Conservation (phyloP, 73 alveolate genomes). For the Paramecium caudatum region DNA sequence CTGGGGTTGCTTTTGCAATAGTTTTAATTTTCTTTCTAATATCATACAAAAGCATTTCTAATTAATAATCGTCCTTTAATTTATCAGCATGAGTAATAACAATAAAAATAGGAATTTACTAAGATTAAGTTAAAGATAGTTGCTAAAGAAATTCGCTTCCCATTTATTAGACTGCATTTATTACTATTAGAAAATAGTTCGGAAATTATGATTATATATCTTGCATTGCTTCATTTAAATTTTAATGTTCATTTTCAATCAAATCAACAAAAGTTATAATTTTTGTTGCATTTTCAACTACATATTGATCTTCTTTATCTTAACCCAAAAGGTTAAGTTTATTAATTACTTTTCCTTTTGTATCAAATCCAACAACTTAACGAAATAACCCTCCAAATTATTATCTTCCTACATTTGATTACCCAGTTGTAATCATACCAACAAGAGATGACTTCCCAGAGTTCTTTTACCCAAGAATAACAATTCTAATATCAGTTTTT, state of each 20-base stretch:
- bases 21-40: slow-evolving; percentile 71
- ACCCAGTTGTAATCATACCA: slow-evolving; percentile 93
- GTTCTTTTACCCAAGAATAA: slow-evolving; percentile 90
- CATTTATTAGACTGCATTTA: slow-evolving; percentile 87
- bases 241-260: slow-evolving; percentile 90
- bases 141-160: slow-evolving; percentile 84
- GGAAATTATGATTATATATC: slow-evolving; percentile 90
- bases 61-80: slow-evolving; percentile 68
- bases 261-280: slow-evolving; percentile 94
- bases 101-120: slow-evolving; percentile 91
- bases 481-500: slow-evolving; percentile 89
- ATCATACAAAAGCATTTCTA: slow-evolving; percentile 44
- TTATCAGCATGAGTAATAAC: slow-evolving; percentile 91
- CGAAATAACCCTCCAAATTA: slow-evolving; percentile 89
- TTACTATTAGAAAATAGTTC: slow-evolving; percentile 89
- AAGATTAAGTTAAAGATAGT: slow-evolving; percentile 82
- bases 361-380: slow-evolving; percentile 95
- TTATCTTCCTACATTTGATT: slow-evolving; percentile 93
- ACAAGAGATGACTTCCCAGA: slow-evolving; percentile 89
- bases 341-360: slow-evolving; percentile 92
- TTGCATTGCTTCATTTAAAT: slow-evolving; percentile 85
- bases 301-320: slow-evolving; percentile 19
- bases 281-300: not conserved
- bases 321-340: slow-evolving; percentile 27
- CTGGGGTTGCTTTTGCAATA: slow-evolving; percentile 60